Base-by-base conservation (phyloP, 2,329 filamentous ascomycete species). In the Coniochaeta hoffmannii region DNA sequence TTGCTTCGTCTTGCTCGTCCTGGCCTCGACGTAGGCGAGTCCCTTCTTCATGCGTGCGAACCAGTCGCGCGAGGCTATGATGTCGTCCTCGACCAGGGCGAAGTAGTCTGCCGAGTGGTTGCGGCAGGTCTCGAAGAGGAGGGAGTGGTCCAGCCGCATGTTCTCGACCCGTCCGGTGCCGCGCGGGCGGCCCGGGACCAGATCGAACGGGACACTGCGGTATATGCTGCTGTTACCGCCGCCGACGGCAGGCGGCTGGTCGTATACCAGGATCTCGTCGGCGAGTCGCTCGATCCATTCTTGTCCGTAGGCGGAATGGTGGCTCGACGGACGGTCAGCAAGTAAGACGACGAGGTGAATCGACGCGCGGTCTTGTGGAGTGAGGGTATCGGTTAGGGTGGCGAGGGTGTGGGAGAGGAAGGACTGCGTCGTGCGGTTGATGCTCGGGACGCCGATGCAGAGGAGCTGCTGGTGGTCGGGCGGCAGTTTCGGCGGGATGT, bases 81-180 rank as follows among this genome's bases (percentile, higher is more conserved):
- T 60, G 44, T 73, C 70, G 57, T 73, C 70, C 54, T 73, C 69
- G 35, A 73, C 62, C 6, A 73, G 64, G 4, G 67, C 69, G 55
- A 73, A 69, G 54, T 70, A 73, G 1, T 61, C 63, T 4, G 68
- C 59, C 0, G 63, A 62, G 22, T 61, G 61, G 41, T 58, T 31
- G 22, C 63, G 61, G 31, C 70, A 73, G 1, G 64, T 50, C 56
- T 70, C 68, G 50, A 70, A 62, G 4, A 71, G 62, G 1, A 65
- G 59, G 0, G 69, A 69, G 54, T 70, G 65, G 51, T 71, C 69
- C 7, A 68, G 58, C 0, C 67, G 66, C 51, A 69, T 68, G 28
- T 68, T 69, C 60, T 70, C 67, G 34, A 64, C 62, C 15, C 67
- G 63, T 2, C 62, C 62, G 9, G 61, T 59, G 15, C 66, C 67